Percentiles rank a stretch among this genome's conserved stretches.
phyloP scores from a whole-genome alignment of 2,329 filamentous ascomycete species.

The Domatiomyces catenatus region DNA sequence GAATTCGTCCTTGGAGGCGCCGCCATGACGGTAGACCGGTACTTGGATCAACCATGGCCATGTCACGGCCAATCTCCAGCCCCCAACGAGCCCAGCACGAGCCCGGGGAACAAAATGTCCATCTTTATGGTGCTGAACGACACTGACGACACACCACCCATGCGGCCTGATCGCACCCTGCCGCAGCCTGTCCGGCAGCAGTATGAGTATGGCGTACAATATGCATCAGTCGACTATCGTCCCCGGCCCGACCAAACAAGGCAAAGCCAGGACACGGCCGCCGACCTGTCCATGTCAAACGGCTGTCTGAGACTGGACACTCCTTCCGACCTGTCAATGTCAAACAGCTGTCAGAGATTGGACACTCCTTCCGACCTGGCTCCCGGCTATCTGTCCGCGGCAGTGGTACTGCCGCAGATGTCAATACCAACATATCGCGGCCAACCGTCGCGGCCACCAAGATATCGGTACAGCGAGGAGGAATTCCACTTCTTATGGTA shows the following conservation, averaged over 20 bases:
- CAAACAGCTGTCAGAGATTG: not conserved
- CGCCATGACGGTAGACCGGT: too few relatives aligned
- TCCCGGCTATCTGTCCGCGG: not conserved
- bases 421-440: not conserved
- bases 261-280: not conserved
- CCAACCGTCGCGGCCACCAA: constrained; percentile 21
- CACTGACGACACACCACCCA: not conserved
- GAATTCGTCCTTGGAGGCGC: too few relatives aligned
- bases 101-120: not conserved
- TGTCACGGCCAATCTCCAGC: not conserved
- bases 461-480: constrained; percentile 33
- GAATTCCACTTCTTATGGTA: constrained; percentile 37
- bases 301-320: not conserved
- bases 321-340: not conserved
- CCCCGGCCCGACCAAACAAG: not conserved
- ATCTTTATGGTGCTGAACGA: not conserved
- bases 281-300: not conserved
- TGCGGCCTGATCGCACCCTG: not conserved
- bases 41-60: not conserved
- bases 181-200: not conserved
- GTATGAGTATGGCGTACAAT: not conserved
- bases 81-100: not conserved
- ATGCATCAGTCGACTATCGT: not conserved
- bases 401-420: not conserved
- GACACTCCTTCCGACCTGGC: not conserved